Conservation (phyloP, 202 grass and related monocot genomes). For the Bolboschoenoplectus hybrid region DNA sequence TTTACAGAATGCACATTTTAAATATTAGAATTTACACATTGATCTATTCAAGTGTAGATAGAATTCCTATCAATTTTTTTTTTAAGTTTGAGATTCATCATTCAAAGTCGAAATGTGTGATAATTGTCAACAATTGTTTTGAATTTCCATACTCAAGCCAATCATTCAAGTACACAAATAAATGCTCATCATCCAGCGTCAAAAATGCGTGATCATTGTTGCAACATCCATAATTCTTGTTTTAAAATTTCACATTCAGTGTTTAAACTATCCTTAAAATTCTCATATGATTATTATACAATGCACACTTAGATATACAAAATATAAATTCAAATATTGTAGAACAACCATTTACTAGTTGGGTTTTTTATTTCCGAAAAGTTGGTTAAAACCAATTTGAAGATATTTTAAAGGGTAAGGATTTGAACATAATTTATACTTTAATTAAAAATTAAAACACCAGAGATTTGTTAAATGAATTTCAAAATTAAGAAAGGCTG, state of each 20-base stretch:
- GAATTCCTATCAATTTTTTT: background rate
- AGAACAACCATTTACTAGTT: too few species aligned
- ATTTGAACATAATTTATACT: too few species aligned
- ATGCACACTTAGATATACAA: background rate
- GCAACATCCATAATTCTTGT: background rate
- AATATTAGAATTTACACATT: background rate
- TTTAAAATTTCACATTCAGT: background rate
- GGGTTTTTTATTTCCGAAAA: too few species aligned
- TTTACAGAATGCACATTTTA: too few species aligned
- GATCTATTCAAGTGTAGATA: background rate
- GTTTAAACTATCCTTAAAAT: background rate
- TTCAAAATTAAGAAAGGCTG: too few species aligned
- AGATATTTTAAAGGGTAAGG: too few species aligned
- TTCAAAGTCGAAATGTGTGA: background rate
- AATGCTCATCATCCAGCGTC: background rate
- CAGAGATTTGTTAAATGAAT: too few species aligned
- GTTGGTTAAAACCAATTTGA: too few species aligned
- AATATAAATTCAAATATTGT: background rate
- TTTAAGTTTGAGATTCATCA: background rate
- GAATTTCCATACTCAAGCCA: background rate
- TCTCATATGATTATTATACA: background rate
- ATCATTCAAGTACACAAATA: background rate
- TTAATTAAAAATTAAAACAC: too few species aligned
- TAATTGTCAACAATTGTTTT: background rate
- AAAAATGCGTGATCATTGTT: too few species aligned